Evolutionary conservation across 192 early-diverging fungal species (phyloP).

Genomic region (Coemansia aciculifera): DNA sequence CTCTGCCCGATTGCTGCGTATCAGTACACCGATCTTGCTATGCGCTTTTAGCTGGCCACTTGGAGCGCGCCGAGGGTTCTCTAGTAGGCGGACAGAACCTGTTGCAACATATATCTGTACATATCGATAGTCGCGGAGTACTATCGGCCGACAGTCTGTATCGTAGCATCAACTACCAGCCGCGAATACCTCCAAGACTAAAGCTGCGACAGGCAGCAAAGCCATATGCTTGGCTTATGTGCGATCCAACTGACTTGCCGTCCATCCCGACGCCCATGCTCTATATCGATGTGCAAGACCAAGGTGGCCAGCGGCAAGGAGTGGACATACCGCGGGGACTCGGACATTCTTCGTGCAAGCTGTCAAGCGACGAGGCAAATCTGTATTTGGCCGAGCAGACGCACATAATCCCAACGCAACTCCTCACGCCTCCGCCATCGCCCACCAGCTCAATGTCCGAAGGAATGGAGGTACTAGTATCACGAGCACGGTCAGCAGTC

Average conservation of each 20-base stretch:
- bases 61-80: constrained; percentile 39
- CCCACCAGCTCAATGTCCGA: constrained; percentile 12
- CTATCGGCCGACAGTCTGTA: background rate
- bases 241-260: constrained; percentile 51
- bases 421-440: constrained; percentile 44
- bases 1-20: constrained; percentile 25
- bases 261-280: background rate
- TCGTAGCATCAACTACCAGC: constrained; percentile 3
- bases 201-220: background rate
- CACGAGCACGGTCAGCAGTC: background rate
- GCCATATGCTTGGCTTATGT: constrained; percentile 25
- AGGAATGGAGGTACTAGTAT: background rate
- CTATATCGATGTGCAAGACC: too few relatives aligned
- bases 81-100: constrained; percentile 6
- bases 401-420: constrained; percentile 29
- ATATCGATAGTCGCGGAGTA: constrained; percentile 27
- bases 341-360: background rate
- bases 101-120: constrained; percentile 26
- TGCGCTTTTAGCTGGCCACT: constrained; percentile 25
- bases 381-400: constrained; percentile 8
- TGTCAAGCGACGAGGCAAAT: background rate
- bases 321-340: background rate
- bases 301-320: background rate
- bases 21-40: constrained; percentile 51
- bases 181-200: constrained; percentile 4